A percentile compares a stretch with the other conserved stretches of the same genome.
These are phyloP conservation scores for Penicillium bialowiezense DNA, from an alignment of 495 filamentous ascomycete species.

Conservation along the genomic window DNA sequence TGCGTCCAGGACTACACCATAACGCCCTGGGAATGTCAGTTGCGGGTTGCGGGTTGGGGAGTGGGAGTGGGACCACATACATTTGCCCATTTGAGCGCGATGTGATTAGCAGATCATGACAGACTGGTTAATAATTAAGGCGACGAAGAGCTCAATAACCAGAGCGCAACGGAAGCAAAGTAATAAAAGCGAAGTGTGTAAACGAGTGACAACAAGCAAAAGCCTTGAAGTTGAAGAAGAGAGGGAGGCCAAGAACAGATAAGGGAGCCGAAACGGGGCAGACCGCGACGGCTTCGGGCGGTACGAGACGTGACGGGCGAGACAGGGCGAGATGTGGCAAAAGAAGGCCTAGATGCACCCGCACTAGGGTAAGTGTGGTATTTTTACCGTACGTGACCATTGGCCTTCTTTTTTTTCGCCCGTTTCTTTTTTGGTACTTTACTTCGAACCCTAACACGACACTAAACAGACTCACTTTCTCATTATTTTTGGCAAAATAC, in stretches of 20 bases:
- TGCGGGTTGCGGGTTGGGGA: not conserved
- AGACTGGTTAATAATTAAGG: slow-evolving; percentile 10
- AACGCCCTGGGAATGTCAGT: slow-evolving; percentile 45
- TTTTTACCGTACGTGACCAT: slow-evolving; percentile 9
- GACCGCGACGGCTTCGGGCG: slow-evolving; percentile 22
- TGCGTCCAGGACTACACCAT: slow-evolving; percentile 68
- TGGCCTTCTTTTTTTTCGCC: not conserved
- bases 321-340: slow-evolving; percentile 2
- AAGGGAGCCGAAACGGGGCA: slow-evolving; percentile 21
- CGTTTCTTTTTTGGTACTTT: not conserved
- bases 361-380: slow-evolving; percentile 13
- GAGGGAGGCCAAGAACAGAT: slow-evolving; percentile 10
- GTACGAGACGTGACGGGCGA: slow-evolving; percentile 25
- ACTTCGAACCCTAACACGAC: too few relatives aligned
- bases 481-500: too few relatives aligned
- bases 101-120: slow-evolving; percentile 33
- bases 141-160: not conserved
- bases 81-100: slow-evolving; percentile 48
- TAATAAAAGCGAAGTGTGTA: too few relatives aligned
- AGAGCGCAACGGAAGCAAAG: not conserved
- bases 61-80: slow-evolving; percentile 26
- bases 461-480: too few relatives aligned
- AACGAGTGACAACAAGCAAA: slow-evolving; percentile 18
- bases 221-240: slow-evolving; percentile 5
- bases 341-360: not conserved